Conservation (phyloP, 768 basidiomycete species). For the Tricholoma terreum region DNA sequence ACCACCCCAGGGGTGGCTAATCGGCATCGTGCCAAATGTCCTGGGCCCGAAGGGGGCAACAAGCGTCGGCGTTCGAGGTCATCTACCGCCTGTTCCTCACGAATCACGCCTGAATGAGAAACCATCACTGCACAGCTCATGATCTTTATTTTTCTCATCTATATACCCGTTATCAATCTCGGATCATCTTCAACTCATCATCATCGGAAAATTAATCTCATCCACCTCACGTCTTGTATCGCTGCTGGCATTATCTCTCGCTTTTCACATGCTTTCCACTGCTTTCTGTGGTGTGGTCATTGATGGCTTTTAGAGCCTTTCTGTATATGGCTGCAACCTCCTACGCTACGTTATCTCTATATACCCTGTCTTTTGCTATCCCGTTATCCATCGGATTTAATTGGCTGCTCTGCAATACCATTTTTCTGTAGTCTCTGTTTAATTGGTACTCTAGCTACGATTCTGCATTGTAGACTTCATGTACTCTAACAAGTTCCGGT, state of each 20-base stretch:
- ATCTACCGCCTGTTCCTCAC: not conserved
- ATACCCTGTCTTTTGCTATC: no score
- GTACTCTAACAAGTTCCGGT: not conserved
- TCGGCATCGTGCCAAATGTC: not conserved
- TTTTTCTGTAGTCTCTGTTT: not conserved
- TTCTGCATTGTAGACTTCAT: not conserved
- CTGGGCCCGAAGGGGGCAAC: not conserved
- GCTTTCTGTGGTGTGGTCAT: not conserved
- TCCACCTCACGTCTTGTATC: not conserved
- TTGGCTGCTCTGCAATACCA: not conserved
- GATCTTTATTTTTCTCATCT: not conserved
- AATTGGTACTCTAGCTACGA: not conserved
- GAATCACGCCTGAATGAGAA: not conserved
- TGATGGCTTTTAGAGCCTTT: not conserved
- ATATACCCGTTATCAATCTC: not conserved
- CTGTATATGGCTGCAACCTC: no score
- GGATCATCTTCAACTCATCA: not conserved
- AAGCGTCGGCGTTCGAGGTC: not conserved
- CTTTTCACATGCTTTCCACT: no score
- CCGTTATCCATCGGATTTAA: not conserved
- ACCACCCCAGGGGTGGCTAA: constrained; percentile 1
- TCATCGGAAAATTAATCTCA: not conserved
- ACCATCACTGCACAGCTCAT: no score
- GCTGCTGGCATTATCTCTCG: not conserved
- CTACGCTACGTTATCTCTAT: no score